Base-by-base conservation (phyloP, 2,329 filamentous ascomycete genomes). In the Huntiella savannae region DNA sequence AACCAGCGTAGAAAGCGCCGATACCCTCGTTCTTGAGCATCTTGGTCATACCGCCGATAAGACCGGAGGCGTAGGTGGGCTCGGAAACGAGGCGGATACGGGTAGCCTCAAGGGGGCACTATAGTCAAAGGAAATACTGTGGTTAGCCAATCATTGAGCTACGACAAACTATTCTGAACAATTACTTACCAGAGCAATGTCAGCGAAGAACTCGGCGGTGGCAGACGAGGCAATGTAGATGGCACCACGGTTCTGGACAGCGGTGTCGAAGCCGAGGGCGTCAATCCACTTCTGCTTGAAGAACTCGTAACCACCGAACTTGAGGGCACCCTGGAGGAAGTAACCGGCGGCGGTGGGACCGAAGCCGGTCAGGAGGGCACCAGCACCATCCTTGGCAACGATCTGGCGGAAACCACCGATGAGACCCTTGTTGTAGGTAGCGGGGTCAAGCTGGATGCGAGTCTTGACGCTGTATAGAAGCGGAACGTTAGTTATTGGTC, bases 211-310 rank as follows among this genome's bases (percentile, higher is more conserved):
- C 61, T 81, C 77, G 51, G 75, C 77, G 47, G 66, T 62, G 48
- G 71, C 77, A 53, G 76, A 69, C 37, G 77, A 79, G 55, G 72
- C 81, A 54, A 85, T 74, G 73, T 88, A 88, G 66, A 88, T 77
- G 54, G 75, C 76, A 52, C 80, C 85, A 57, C 82, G 75, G 76
- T 87, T 84, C 64, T 84, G 73, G 57, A 71, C 71, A 56, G 82
- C 82, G 54, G 70, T 75, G 66, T 87, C 82, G 62, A 78, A 77
- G 59, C 85, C 85, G 59, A 92, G 66, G 52, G 71, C 52, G 71
- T 84, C 80, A 66, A 92, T 91, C 61, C 70, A 75, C 68, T 91
- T 82, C 70, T 87, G 76, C 79, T 93, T 92, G 81, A 93, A 92
- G 69, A 92, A 79, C 70, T 93, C 85, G 67, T 93, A 93, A 63